A percentile compares a stretch with the other conserved stretches of the same genome.
phyloP scores from a whole-genome alignment of 139 green algal genomes.

The Volvox reticuliferus region DNA sequence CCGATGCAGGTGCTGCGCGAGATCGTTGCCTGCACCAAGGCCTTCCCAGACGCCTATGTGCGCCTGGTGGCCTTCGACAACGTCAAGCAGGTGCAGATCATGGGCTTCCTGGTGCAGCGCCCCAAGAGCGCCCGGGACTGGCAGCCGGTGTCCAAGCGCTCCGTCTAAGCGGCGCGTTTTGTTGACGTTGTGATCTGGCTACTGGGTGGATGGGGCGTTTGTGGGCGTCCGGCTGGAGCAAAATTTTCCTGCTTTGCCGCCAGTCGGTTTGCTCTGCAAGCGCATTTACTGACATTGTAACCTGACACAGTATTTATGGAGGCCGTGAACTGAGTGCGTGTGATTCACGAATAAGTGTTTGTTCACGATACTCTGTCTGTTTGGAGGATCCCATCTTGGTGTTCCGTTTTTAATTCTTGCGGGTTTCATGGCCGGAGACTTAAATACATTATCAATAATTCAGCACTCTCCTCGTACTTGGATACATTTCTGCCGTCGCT shows the following conservation, averaged over 20 bases:
- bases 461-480: too few species aligned
- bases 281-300: background rate
- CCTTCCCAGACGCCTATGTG: slow-evolving; percentile 96
- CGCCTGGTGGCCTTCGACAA: slow-evolving; percentile 92
- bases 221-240: background rate
- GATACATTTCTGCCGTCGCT: too few species aligned
- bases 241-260: background rate
- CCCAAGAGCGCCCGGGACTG: slow-evolving; percentile 70
- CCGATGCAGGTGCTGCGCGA: slow-evolving; percentile 92
- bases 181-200: background rate
- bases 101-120: slow-evolving; percentile 77
- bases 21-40: slow-evolving; percentile 83
- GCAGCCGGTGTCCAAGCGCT: slow-evolving; percentile 61
- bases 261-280: background rate
- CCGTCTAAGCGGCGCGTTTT: background rate
- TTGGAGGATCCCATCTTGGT: too few species aligned
- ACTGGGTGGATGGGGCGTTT: too few species aligned
- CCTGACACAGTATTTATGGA: background rate
- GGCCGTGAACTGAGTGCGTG: background rate
- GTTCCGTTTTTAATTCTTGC: too few species aligned
- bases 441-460: too few species aligned
- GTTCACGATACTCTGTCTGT: too few species aligned
- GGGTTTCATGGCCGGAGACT: too few species aligned
- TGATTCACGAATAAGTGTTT: too few species aligned
- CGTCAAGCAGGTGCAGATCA: slow-evolving; percentile 76